Evolutionary conservation across 805 yeast genomes (phyloP).

Genomic region (Blastobotrys muscicola): DNA sequence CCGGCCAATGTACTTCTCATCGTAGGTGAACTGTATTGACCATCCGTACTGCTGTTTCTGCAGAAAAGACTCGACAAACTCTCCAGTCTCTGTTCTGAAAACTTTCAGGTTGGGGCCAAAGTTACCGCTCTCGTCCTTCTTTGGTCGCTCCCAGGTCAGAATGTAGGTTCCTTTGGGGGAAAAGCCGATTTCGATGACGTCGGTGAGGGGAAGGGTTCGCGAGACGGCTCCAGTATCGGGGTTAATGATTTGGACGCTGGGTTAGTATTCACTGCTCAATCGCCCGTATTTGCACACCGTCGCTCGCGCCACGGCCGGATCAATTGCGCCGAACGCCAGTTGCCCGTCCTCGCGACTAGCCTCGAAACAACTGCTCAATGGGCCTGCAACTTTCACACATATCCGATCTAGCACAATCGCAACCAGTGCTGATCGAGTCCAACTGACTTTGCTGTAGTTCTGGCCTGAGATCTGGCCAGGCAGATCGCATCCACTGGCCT

Average conservation of each 20-base stretch:
- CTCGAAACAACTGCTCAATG: no score
- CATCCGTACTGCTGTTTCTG: constrained; percentile 83
- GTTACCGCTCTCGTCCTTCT: constrained; percentile 57
- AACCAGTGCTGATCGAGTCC: no score
- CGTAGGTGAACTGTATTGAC: constrained; percentile 79
- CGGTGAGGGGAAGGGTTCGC: constrained; percentile 40
- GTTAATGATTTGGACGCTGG: constrained; percentile 33
- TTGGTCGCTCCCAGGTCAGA: constrained; percentile 85
- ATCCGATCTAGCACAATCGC: no score
- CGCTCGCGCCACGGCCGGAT: no score
- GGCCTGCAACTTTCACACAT: no score
- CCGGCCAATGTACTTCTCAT: constrained; percentile 64
- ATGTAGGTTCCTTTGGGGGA: constrained; percentile 82
- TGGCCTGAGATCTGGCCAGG: no score
- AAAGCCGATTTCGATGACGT: constrained; percentile 73
- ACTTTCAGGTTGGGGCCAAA: constrained; percentile 73
- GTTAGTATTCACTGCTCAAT: no score
- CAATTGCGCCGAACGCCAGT: no score
- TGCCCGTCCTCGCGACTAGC: no score
- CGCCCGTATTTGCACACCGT: no score
- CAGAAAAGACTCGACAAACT: constrained; percentile 50
- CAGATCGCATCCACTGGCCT: no score
- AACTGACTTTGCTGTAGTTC: no score
- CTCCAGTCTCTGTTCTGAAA: constrained; percentile 46
- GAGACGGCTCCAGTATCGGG: constrained; percentile 43